Evolutionary conservation across 306 rosid genomes (phyloP), one percentile per base, ranked within the genome.

Genomic region (Morella rubra): DNA sequence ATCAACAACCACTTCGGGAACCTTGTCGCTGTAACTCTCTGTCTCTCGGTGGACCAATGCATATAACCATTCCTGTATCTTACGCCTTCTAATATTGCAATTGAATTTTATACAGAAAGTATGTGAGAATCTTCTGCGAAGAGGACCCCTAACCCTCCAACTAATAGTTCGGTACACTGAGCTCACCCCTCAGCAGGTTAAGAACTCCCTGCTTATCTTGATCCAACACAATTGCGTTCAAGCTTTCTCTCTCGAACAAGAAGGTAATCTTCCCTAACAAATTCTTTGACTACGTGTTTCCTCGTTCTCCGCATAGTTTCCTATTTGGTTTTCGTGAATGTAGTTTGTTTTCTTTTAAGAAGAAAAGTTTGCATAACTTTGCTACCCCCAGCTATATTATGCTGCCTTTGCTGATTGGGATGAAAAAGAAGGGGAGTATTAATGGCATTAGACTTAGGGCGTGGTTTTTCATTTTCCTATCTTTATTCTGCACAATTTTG

Each of bases 181-280:
- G 67, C 92, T 95, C 55, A 83, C 85, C 12, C 75, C 77, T 41
- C 86, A 84, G 69, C 92, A 90, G 72, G 93, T 89, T 68, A 90
- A 85, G 74, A 95, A 88, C 80, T 89, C 97, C 40, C 82, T 95
- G 37, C 97, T 95, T 45, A 90, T 95, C 65, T 86, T 95, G 51
- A 84, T 92, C 79, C 98, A 95, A 73, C 97, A 95, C 79, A 95
- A 95, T 76, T 92, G 97, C 76, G 93, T 81, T 51, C 98, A 95
- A 80, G 82, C 96, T 8, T 93, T 79, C 77, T 44, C 84, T 66
- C 5, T 27, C 5, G 77, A 81, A 20, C 72, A 83, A 45, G 77
- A 81, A 47, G 85, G 89, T 83, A 8, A 27, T 50, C 20, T 11
- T 62, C 7, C 16, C 5, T 0, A 22, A 10, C 12, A 14, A 42